Evolutionary conservation across 116 monocot species (phyloP), one percentile per base, ranked within the genome.

Genomic region (Iris pallida): DNA sequence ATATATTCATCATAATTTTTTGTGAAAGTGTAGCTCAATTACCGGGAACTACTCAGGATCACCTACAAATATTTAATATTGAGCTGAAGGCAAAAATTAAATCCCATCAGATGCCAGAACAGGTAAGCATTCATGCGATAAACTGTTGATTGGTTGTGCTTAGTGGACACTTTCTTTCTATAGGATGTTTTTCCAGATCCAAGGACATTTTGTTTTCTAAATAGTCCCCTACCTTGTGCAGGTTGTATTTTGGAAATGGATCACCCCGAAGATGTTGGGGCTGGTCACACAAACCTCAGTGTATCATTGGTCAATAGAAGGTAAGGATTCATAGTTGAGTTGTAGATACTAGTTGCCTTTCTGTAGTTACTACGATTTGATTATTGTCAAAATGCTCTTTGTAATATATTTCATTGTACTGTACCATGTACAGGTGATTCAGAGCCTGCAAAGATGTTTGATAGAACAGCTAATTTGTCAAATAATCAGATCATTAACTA

Each of bases 201-300:
- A 17, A 63, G 8, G 47, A 18, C 47, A 48, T 65, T 49, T 51
- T 15, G 7, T 15, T 7, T 48, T 20, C 13, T 71, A 54, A n/a
- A 5, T 1, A 45, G 8, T 14, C 12, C 10, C n/a, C 6, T 42
- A 49, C 57, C 19, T 16, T 53, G 49, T 65, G 45, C 71, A 95
- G 97, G 93, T 98, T 78, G 90, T 92, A 51, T 98, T 98, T 81
- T 98, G 97, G 97, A 98, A 98, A 73, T 98, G 97, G 97, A 84
- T 92, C 64, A 86, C 87, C 14, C 83, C 88, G 1, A 98, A 98
- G 66, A 90, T 92, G 90, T 75, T 98, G 74, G 97, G 97, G 14
- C 55, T 98, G 62, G 97, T 98, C 54, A 98, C 97, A 53, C 97
- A 98, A 78, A 78, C 97, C 11, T 78, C 97, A 5, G 97, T 97